These are phyloP conservation scores for Russula vinacea DNA, from an alignment of 768 basidiomycete species.

Conservation along the genomic window DNA sequence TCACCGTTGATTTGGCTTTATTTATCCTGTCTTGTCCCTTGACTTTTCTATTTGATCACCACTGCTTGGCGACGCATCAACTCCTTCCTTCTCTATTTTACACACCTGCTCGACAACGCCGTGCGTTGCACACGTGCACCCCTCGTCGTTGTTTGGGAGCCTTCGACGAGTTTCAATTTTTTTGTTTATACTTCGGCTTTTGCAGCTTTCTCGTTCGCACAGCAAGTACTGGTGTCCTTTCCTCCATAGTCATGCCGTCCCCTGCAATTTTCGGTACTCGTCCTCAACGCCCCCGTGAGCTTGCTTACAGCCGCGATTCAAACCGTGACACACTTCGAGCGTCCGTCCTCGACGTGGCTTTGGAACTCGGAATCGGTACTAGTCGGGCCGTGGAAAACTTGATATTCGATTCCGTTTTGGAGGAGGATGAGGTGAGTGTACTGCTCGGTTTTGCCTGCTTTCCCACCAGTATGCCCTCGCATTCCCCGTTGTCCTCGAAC, in stretches of 20 bases:
- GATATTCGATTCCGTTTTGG: slow-evolving; percentile 64
- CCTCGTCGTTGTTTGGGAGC: not conserved
- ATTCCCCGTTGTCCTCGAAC: not conserved
- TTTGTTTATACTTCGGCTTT: not conserved
- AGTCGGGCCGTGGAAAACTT: slow-evolving; percentile 62
- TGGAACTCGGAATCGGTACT: slow-evolving; percentile 60
- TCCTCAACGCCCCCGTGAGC: slow-evolving; percentile 10
- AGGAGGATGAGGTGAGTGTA: slow-evolving; percentile 45
- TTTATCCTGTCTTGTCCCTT: not conserved
- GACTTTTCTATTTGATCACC: not conserved
- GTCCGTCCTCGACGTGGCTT: slow-evolving; percentile 69
- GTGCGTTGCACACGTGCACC: slow-evolving; percentile 14
- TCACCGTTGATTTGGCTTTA: slow-evolving; percentile 6
- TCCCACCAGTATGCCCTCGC: not conserved
- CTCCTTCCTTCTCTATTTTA: not conserved
- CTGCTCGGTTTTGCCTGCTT: not conserved
- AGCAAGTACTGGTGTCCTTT: not conserved
- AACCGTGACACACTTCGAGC: slow-evolving; percentile 52
- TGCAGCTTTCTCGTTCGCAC: not conserved
- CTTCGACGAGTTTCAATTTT: not conserved
- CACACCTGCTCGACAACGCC: slow-evolving; percentile 14
- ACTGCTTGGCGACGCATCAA: not conserved
- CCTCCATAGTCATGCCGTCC: not conserved
- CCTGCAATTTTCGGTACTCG: slow-evolving; percentile 9
- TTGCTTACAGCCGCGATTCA: slow-evolving; percentile 45